phyloP scores from a whole-genome alignment of 2,329 filamentous ascomycete genomes.

The Aspergillus jensenii region DNA sequence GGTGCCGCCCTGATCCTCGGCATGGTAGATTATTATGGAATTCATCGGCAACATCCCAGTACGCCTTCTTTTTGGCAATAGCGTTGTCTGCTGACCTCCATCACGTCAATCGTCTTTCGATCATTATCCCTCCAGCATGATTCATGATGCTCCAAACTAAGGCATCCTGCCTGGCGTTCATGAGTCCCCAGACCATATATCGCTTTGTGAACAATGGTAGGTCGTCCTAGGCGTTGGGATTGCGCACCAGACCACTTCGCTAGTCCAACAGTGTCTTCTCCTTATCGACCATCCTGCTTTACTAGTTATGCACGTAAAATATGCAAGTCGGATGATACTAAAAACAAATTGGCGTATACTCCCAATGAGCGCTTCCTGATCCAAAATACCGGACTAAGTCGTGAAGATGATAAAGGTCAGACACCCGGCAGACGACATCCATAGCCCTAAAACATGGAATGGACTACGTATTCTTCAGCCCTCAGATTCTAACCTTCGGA shows the following conservation, averaged over 20 bases:
- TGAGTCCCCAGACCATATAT: neutral
- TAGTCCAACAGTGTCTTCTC: neutral
- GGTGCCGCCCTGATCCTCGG: neutral
- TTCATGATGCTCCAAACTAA: neutral
- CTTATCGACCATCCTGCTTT: neutral
- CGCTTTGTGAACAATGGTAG: neutral
- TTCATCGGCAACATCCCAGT: neutral
- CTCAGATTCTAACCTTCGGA: no score
- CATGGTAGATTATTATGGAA: neutral
- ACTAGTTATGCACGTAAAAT: neutral
- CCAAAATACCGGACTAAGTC: no score
- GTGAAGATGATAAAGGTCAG: no score
- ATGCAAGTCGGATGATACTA: neutral
- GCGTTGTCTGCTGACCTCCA: neutral
- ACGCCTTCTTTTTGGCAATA: neutral
- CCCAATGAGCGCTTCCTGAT: no score
- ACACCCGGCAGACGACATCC: no score
- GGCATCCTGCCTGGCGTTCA: neutral
- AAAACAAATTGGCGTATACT: neutral
- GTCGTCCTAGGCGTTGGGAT: neutral
- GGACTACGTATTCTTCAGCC: no score
- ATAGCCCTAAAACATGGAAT: no score
- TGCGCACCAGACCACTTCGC: neutral
- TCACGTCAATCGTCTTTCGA: neutral
- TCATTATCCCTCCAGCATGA: neutral